Percentiles rank a stretch among this genome's conserved stretches.
phyloP scores from a whole-genome alignment of 1,284 basidiomycete species.

The Pyrrhoderma lamaoense region DNA sequence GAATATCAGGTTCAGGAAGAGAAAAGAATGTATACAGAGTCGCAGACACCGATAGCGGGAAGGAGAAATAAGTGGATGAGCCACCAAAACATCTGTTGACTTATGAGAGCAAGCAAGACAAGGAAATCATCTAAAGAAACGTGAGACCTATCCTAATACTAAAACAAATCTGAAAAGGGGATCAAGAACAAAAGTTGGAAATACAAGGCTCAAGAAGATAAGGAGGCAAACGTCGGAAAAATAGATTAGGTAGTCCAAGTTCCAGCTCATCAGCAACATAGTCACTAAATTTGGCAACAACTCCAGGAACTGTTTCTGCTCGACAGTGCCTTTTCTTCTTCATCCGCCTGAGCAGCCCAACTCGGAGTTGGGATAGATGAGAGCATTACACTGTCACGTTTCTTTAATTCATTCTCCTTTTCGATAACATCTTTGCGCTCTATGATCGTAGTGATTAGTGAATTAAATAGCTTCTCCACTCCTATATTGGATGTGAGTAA shows the following conservation, averaged over 20 bases:
- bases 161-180: neutral
- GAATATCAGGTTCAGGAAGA: neutral
- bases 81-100: neutral
- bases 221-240: neutral
- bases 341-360: slow-evolving; percentile 74
- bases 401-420: slow-evolving; percentile 66
- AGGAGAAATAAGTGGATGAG: neutral
- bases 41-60: neutral
- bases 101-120: neutral
- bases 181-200: neutral
- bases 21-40: neutral
- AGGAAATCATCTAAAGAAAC: neutral
- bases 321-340: slow-evolving; percentile 60
- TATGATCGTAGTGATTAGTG: slow-evolving; percentile 72
- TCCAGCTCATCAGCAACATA: no score
- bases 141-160: neutral
- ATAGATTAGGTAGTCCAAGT: no score
- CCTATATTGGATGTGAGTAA: slow-evolving; percentile 36
- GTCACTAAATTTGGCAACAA: slow-evolving; percentile 42
- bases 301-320: slow-evolving; percentile 50
- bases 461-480: slow-evolving; percentile 67
- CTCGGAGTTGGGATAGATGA: slow-evolving; percentile 51
- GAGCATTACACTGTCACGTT: slow-evolving; percentile 73
- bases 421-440: slow-evolving; percentile 70
- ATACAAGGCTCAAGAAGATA: neutral